Evolutionary conservation across 345 rosid genomes (phyloP).

Genomic region (Passiflora organensis): DNA sequence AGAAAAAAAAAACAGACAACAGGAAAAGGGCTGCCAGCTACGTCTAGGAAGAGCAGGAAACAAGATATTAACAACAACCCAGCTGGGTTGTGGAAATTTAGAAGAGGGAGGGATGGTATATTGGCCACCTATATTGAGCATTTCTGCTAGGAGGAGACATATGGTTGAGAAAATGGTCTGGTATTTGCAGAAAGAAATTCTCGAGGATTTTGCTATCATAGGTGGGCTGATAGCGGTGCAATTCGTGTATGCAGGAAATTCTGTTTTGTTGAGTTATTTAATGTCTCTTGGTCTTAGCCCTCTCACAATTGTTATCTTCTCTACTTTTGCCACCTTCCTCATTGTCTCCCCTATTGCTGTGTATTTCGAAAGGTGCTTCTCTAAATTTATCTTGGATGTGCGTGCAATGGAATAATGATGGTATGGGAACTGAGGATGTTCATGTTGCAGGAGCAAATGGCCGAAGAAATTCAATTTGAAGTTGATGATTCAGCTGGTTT

Average conservation of each 20-base stretch:
- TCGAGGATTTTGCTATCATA: conserved; percentile 50
- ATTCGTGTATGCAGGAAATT: conserved; percentile 56
- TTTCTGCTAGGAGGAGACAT: too few species aligned
- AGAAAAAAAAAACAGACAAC: too few species aligned
- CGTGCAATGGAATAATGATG: too few species aligned
- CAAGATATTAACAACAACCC: too few species aligned
- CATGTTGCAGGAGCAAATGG: conserved; percentile 61
- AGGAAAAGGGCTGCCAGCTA: too few species aligned
- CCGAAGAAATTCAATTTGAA: conserved; percentile 48
- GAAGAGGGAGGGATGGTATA: conserved; percentile 1
- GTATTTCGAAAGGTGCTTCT: conserved; percentile 60
- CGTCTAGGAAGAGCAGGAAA: too few species aligned
- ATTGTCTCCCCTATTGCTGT: conserved; percentile 63
- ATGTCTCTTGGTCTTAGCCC: conserved; percentile 73
- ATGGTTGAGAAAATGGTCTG: conserved; percentile 15
- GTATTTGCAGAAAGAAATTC: conserved; percentile 28
- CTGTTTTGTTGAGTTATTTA: conserved; percentile 59
- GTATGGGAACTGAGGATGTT: background rate
- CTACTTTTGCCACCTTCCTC: conserved; percentile 66
- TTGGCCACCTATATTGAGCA: background rate
- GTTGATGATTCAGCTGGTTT: conserved; percentile 54
- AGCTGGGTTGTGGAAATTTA: too few species aligned
- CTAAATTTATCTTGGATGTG: background rate
- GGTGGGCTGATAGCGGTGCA: conserved; percentile 68
- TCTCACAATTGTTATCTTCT: conserved; percentile 60